Base-by-base conservation (phyloP, 768 basidiomycete genomes). In the Tulasnella sp. region DNA sequence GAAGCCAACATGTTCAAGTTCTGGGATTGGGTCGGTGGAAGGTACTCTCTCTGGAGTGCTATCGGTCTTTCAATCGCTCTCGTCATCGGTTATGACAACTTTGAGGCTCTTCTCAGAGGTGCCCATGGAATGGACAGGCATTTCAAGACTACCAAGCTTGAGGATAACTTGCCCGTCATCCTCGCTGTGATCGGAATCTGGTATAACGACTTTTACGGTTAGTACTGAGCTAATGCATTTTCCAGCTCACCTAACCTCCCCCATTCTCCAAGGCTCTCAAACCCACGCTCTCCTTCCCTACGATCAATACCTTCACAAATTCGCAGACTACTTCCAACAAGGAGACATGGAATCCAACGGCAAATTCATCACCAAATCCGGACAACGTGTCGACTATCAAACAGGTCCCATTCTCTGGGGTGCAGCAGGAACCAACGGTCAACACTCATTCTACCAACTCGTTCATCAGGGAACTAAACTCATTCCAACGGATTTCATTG, bases 301-400 rank as follows among this genome's bases (percentile, higher is more conserved):
- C 63, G 95, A 99, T 68, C 95, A 99, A 66, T 99, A 99, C 69
- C 71, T 99, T 57, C 88, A 96, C 76, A 95, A 93, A 67, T 99
- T 99, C 60, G 93, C 95, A 32, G 95, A 99, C 67, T 98, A 98
- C 73, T 99, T 99, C 86, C 95, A 96, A 67, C 95, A 98, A 67
- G 93, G 92, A 40, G 95, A 99, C 67, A 99, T 99, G 95, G 95
- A 99, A 68, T 95, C 90, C 20, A 96, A 99, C 65, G 95, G 95
- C 52, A 99, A 98, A 72, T 86, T 78, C 49, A 76, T 96, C 56
- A 98, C 95, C 58, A 99, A 98, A 70, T 74, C 78, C 53, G 95
- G 95, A 5, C 74, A 86, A 57, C 83, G 86, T 45, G 93, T 99
- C 9, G 69, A 86, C 68, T 99, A 98, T 69, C 81, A 98, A 71